Evolutionary conservation across 345 rosid genomes (phyloP).

Genomic region (Aurinia saxatilis): DNA sequence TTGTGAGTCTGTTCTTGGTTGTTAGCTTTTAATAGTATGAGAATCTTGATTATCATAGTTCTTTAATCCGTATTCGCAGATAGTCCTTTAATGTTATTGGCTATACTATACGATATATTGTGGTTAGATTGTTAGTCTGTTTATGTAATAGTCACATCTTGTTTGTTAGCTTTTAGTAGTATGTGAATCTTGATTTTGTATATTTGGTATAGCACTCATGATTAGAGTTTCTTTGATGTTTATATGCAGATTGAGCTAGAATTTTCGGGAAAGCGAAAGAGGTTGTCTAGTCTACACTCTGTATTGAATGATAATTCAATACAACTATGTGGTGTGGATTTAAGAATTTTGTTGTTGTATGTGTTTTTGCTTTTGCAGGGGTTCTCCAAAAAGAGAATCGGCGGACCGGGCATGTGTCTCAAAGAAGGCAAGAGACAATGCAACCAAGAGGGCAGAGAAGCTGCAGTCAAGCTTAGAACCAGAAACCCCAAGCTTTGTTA

Average conservation of each 20-base stretch:
- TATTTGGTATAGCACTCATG: too few relatives aligned
- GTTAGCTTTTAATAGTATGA: background rate
- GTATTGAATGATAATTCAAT: too few relatives aligned
- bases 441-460: conserved; percentile 42
- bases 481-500: conserved; percentile 45
- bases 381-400: conserved; percentile 38
- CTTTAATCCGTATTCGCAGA: too few relatives aligned
- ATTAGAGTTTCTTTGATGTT: background rate
- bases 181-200: too few relatives aligned
- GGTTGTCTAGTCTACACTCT: conserved; percentile 27
- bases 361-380: conserved; percentile 31
- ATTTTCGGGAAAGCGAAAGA: conserved; percentile 37
- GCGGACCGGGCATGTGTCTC: conserved; percentile 53
- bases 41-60: background rate
- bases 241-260: conserved; percentile 36
- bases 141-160: background rate
- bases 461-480: conserved; percentile 46
- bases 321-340: background rate
- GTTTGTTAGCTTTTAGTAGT: too few relatives aligned
- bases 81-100: too few relatives aligned
- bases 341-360: background rate
- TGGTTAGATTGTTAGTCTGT: too few relatives aligned
- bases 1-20: background rate
- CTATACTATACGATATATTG: too few relatives aligned
- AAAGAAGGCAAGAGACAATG: conserved; percentile 40